Base-by-base conservation (phyloP, 129 eudicot genomes). In the Scalesia atractyloides region DNA sequence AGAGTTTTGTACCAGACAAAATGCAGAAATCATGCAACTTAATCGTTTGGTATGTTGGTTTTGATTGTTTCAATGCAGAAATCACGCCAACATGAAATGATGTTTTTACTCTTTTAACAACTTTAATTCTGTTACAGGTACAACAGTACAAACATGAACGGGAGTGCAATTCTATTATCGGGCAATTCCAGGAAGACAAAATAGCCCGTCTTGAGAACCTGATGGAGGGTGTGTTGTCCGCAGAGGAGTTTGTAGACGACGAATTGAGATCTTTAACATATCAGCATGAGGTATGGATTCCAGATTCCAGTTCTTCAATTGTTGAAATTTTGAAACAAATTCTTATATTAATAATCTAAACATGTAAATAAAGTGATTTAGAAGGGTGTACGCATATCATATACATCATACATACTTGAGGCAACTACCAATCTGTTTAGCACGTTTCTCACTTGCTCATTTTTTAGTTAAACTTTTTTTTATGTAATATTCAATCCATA, bases 81-180 rank as follows among this genome's bases (percentile, higher is more conserved):
- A 24, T 24, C 26, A 47, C 33, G 53, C 22, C 61, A 18, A 41
- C 52, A 19, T 73, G 41, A 34, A 33, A 47, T 67, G 10, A 15
- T 39, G 24, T 66, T 33, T 60, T 61, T 22, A 26, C n/a, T 18
- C 16, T 52, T 39, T 19, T 59, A 46, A 60, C 39, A 36, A 37
- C 15, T 26, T 70, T 70, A 14, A 63, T 70, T 54, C 44, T 48
- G 58, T 39, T 43, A 68, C 91, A 95, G 99, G 91, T 95, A 75
- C 97, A 95, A 74, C 99, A 90, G 52, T 95, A 86, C 69, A 86
- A 86, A 73, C 99, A 95, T 69, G 97, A 95, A 87, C 77, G 97
- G 67, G 99, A 95, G 66, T 95, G 99, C 73, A 88, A 81, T 76
- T 85, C 94, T 11, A 83, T 95, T 18, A 95, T 95, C 18, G 85